These are phyloP conservation scores for Botrytis deweyae DNA, from an alignment of 2,329 filamentous ascomycete genomes.

Conservation along the genomic window DNA sequence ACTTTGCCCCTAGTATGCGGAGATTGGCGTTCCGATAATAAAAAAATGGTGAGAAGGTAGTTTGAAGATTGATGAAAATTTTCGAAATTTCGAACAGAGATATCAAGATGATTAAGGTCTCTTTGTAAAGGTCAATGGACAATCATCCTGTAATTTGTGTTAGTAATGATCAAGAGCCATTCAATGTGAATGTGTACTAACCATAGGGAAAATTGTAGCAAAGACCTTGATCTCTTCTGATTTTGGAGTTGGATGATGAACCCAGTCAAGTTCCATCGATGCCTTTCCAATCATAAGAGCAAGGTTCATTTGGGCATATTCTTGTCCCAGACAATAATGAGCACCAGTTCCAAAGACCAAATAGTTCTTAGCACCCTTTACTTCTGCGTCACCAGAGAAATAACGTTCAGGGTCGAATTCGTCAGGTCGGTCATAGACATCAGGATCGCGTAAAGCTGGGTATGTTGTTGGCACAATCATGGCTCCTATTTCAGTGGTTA, in stretches of 20 bases:
- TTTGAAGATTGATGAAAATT: neutral
- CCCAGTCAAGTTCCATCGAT: constrained; percentile 82
- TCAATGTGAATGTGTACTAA: constrained; percentile 45
- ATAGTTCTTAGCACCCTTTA: constrained; percentile 86
- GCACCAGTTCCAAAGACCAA: constrained; percentile 94
- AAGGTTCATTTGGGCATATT: constrained; percentile 85
- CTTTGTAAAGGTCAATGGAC: constrained; percentile 23
- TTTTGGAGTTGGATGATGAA: constrained; percentile 76
- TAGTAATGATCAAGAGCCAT: neutral
- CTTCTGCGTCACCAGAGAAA: constrained; percentile 80
- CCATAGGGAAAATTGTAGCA: constrained; percentile 96
- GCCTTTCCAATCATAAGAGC: constrained; percentile 90
- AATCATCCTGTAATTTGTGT: constrained; percentile 20
- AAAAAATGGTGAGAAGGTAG: constrained; percentile 9
- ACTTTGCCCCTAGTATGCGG: constrained; percentile 14
- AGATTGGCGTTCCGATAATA: constrained; percentile 15
- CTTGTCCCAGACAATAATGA: constrained; percentile 94
- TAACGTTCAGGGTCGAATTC: constrained; percentile 88
- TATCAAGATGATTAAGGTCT: constrained; percentile 3
- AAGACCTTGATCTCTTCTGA: constrained; percentile 98
- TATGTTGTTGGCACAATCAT: constrained; percentile 95
- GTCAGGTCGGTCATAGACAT: constrained; percentile 88
- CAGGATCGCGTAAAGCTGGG: constrained; percentile 85
- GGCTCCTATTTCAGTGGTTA: constrained; percentile 52
- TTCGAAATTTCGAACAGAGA: neutral